A percentile compares a stretch with the other conserved stretches of the same genome.
Conservation (phyloP, 305 asterid species). For the Vinca major region DNA sequence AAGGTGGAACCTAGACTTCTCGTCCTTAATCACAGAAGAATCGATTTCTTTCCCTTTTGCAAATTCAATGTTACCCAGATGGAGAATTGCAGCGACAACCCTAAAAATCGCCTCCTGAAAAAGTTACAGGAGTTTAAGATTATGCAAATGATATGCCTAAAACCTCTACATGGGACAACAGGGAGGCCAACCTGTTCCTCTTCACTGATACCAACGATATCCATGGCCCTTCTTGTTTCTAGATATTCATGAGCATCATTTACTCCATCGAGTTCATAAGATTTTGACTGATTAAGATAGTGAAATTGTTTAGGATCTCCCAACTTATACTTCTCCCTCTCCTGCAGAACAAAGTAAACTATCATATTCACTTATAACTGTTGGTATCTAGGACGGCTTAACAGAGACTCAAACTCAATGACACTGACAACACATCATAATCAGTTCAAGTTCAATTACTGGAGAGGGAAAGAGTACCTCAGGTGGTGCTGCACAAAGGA, state of each 20-base stretch:
- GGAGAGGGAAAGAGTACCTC: slow-evolving; percentile 42
- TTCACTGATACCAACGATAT: slow-evolving; percentile 93
- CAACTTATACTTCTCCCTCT: slow-evolving; percentile 74
- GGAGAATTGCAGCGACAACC: slow-evolving; percentile 95
- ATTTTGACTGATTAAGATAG: slow-evolving; percentile 87
- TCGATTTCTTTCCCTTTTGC: slow-evolving; percentile 90
- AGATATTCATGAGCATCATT: slow-evolving; percentile 87
- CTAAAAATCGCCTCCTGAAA: slow-evolving; percentile 89
- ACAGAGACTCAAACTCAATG: slow-evolving; percentile 7
- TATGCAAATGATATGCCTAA: slow-evolving; percentile 16
- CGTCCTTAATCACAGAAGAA: slow-evolving; percentile 93
- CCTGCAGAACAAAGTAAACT: slow-evolving; percentile 40
- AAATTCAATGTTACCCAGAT: slow-evolving; percentile 93
- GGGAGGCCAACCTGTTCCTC: slow-evolving; percentile 75
- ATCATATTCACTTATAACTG: slow-evolving; percentile 13
- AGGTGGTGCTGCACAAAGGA: slow-evolving; percentile 90
- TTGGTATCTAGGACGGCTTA: neutral
- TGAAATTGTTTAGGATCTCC: slow-evolving; percentile 64
- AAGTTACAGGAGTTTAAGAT: slow-evolving; percentile 11
- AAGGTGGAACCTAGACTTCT: slow-evolving; percentile 83
- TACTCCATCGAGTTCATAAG: slow-evolving; percentile 80
- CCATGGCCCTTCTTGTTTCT: slow-evolving; percentile 98
- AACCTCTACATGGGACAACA: slow-evolving; percentile 3
- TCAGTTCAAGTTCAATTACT: neutral
- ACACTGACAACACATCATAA: neutral